phyloP scores from a whole-genome alignment of 1,284 basidiomycete genomes.

The Wolfiporia cocos region DNA sequence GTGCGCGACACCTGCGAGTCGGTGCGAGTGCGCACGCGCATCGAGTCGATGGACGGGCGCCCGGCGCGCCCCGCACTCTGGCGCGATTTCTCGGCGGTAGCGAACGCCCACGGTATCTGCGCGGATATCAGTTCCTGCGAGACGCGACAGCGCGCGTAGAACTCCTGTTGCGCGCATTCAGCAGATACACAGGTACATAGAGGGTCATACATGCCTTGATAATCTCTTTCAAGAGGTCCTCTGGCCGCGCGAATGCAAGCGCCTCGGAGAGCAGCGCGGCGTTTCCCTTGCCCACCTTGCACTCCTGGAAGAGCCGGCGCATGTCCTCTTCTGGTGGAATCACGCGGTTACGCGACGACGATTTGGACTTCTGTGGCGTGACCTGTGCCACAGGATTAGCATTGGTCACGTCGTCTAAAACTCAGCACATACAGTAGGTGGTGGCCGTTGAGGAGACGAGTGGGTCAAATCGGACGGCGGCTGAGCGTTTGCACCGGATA shows the following conservation, averaged over 20 bases:
- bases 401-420: not conserved
- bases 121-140: slow-evolving; percentile 71
- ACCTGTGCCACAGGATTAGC: slow-evolving; percentile 5
- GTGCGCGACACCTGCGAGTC: slow-evolving; percentile 2
- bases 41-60: slow-evolving; percentile 12
- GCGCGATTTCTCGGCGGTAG: slow-evolving; percentile 59
- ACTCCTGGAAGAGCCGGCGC: slow-evolving; percentile 70
- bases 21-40: slow-evolving; percentile 7
- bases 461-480: slow-evolving; percentile 6
- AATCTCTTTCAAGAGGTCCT: slow-evolving; percentile 53
- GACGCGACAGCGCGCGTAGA: slow-evolving; percentile 59
- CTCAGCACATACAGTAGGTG: slow-evolving; percentile 9
- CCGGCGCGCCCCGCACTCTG: slow-evolving; percentile 17
- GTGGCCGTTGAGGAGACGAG: slow-evolving; percentile 10
- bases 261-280: slow-evolving; percentile 62
- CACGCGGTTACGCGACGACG: slow-evolving; percentile 45
- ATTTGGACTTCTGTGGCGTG: slow-evolving; percentile 18
- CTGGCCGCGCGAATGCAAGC: slow-evolving; percentile 56
- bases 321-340: slow-evolving; percentile 76
- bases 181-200: not conserved
- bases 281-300: slow-evolving; percentile 68
- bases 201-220: slow-evolving; percentile 46
- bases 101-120: slow-evolving; percentile 76
- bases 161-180: slow-evolving; percentile 45
- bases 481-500: slow-evolving; percentile 6